Base-by-base conservation (phyloP, 352 stramenopile genomes). In the Pythium grandisporangium region DNA sequence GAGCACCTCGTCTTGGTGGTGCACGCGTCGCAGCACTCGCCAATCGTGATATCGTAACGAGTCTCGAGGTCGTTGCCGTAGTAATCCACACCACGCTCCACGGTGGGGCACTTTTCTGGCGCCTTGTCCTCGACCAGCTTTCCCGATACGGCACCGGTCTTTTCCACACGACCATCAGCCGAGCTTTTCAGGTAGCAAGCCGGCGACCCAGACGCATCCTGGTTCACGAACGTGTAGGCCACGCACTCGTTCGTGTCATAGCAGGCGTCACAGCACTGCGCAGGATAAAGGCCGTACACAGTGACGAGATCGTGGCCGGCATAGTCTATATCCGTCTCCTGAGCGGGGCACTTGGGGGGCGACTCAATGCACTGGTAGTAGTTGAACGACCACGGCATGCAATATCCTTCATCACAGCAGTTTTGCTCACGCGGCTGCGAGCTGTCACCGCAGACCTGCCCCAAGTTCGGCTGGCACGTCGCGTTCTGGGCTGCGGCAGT, bases 151-250 rank as follows among this genome's bases (percentile, higher is more conserved):
- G 45, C 60, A 10, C 60, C 60, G 30, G 53, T 53, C 37, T 59
- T 54, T 27, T 39, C 37, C 13, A 21, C 35, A 23, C 58, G 57
- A n/a, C 60, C 61, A 0, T 10, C 36, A 1, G 37, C 47, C 5
- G 64, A 63, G n/a, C 25, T 53, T 37, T 83, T 79, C 17, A 83
- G 47, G 48, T 77, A 83, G 42, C 70, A 83, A 22, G 58, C 61
- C 2, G 60, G 48, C 37, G 59, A 60, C 5, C 63, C 68, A 27
- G 73, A 61, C 6, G 40, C 4, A 30, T 71, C 74, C 24, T 59
- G 39, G 36, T 70, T 72, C 12, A 77, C 54, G 16, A 74, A 82
- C 3, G 69, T 77, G 64, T 77, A 79, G n/a, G 58, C 70, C n/a
- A 43, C 30, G 36, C 70, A 83, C 6, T 56, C 61, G 11, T 6